Percentiles rank a stretch among this genome's conserved stretches.
phyloP scores from a whole-genome alignment of 306 rosid genomes.

The Inga laurina region DNA sequence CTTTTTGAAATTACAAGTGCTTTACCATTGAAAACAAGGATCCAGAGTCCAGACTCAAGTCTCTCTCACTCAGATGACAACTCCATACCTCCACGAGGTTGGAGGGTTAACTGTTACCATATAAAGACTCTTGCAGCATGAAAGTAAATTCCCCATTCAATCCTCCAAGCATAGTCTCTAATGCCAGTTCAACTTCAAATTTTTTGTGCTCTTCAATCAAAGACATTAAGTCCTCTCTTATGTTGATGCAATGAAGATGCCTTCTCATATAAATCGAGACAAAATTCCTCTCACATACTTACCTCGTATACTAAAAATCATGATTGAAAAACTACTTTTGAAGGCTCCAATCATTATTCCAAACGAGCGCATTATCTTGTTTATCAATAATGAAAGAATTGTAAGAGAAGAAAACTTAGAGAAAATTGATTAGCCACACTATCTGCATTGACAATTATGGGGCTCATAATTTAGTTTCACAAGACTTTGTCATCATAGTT shows the following conservation, averaged over 20 bases:
- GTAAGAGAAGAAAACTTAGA: not conserved
- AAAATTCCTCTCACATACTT: too few species aligned
- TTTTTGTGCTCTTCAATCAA: not conserved
- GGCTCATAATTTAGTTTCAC: not conserved
- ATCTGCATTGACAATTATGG: not conserved
- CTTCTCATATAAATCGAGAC: too few species aligned
- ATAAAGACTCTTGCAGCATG: not conserved
- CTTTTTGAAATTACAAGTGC: not conserved
- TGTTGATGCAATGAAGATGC: too few species aligned
- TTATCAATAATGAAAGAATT: not conserved
- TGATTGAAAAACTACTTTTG: too few species aligned
- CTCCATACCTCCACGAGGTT: too few species aligned
- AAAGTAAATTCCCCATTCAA: not conserved
- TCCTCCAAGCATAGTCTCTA: not conserved
- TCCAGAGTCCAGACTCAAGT: not conserved
- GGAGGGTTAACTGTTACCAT: too few species aligned
- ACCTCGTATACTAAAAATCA: too few species aligned
- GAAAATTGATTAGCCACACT: not conserved
- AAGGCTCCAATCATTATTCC: too few species aligned
- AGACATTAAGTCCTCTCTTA: not conserved
- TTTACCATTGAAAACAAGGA: not conserved
- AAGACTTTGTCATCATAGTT: not conserved
- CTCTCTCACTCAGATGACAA: not conserved
- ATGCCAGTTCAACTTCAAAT: not conserved
- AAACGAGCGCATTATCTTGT: not conserved